phyloP scores from a whole-genome alignment of 2,329 filamentous ascomycete species.

The Hypoxylon sp. region DNA sequence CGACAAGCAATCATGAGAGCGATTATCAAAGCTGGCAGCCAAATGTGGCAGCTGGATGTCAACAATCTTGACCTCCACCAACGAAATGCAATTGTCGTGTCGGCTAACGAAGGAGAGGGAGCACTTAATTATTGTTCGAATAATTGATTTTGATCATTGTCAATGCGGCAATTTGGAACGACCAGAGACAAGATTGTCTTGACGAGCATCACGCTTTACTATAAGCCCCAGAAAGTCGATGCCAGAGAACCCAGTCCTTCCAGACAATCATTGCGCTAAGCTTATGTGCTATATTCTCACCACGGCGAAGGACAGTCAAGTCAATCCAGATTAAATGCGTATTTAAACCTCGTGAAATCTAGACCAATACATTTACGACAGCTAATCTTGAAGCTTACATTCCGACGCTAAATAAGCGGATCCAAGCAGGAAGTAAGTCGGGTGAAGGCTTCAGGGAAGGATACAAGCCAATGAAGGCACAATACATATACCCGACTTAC shows the following conservation, averaged over 20 bases:
- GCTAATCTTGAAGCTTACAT: background rate
- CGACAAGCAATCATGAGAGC: too few relatives aligned
- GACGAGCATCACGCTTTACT: too few relatives aligned
- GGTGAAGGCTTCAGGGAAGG: background rate
- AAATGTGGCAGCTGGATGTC: background rate
- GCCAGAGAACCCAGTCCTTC: background rate
- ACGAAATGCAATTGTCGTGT: background rate
- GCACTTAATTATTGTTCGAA: background rate
- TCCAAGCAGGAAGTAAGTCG: conserved; percentile 15
- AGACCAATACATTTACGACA: too few relatives aligned
- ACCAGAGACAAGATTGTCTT: background rate
- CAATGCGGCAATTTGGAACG: background rate
- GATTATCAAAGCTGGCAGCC: background rate
- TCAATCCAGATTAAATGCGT: background rate
- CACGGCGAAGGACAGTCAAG: background rate
- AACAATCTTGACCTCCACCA: background rate
- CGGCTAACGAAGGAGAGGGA: background rate
- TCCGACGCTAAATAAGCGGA: conserved; percentile 14
- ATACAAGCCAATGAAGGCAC: conserved; percentile 18
- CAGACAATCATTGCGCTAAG: background rate
- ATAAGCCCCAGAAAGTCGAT: background rate
- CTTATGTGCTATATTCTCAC: background rate
- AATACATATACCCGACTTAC: background rate
- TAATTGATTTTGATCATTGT: background rate
- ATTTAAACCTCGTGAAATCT: too few relatives aligned